Conservation (phyloP, 805 yeast species). For the Candida golubevii region DNA sequence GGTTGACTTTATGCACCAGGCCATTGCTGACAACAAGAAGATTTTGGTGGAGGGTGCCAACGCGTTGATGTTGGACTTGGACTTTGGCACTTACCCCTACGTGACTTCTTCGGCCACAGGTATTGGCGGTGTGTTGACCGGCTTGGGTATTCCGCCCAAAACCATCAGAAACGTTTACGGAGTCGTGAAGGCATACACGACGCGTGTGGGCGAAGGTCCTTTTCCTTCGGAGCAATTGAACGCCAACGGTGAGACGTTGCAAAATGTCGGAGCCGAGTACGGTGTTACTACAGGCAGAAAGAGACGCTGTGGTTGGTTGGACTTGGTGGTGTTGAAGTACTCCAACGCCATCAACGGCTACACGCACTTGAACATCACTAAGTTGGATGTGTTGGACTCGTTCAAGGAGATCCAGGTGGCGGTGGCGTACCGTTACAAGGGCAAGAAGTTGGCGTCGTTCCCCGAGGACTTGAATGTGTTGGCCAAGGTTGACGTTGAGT, state of each 20-base stretch:
- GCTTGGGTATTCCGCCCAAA: constrained; percentile 93
- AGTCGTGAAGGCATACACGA: constrained; percentile 97
- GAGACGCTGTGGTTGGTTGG: constrained; percentile 99
- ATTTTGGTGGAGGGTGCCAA: constrained; percentile 97
- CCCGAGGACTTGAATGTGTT: constrained; percentile 86
- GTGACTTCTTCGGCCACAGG: constrained; percentile 96
- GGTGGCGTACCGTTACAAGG: constrained; percentile 75
- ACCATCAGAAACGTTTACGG: constrained; percentile 80
- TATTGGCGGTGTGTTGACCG: constrained; percentile 97
- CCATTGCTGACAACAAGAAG: constrained; percentile 72
- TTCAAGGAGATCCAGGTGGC: constrained; percentile 87
- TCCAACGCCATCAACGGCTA: constrained; percentile 91
- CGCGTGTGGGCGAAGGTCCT: constrained; percentile 99
- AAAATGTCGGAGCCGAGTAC: constrained; percentile 87
- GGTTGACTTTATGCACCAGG: constrained; percentile 75
- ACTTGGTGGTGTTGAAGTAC: constrained; percentile 88
- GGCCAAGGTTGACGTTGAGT: constrained; percentile 89
- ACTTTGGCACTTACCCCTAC: constrained; percentile 96
- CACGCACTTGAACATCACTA: constrained; percentile 90
- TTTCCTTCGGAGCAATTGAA: constrained; percentile 97
- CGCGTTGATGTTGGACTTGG: constrained; percentile 95
- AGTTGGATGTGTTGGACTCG: constrained; percentile 89
- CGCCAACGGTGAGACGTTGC: constrained; percentile 79
- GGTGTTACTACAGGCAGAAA: constrained; percentile 99
- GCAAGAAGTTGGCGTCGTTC: constrained; percentile 71